These are phyloP conservation scores for Boletus sp. DNA, from an alignment of 768 basidiomycete genomes.

Conservation along the genomic window DNA sequence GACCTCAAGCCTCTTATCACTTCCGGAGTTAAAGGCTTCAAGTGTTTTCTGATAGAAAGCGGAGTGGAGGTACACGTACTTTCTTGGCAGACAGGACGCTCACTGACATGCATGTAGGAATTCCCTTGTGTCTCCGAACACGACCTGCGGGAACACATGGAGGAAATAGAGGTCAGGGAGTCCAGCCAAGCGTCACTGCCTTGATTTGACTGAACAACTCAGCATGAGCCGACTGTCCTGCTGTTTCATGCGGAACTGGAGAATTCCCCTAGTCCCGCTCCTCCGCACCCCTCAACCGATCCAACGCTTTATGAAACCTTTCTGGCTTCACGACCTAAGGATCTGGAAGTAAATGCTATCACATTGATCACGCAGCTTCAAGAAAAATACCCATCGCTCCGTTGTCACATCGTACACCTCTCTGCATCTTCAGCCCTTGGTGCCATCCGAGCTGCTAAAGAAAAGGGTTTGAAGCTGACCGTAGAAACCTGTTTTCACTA, in stretches of 20 bases:
- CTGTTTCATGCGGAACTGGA: conserved; percentile 94
- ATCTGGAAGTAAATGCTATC: conserved; percentile 81
- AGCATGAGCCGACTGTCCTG: conserved; percentile 71
- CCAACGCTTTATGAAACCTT: conserved; percentile 74
- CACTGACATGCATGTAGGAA: conserved; percentile 53
- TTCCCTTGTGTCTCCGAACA: conserved; percentile 81
- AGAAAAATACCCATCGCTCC: conserved; percentile 58
- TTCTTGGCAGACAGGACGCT: conserved; percentile 1
- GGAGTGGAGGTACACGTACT: conserved; percentile 75
- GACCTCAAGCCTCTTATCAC: conserved; percentile 74
- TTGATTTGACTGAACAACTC: conserved; percentile 11
- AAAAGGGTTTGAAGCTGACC: conserved; percentile 66
- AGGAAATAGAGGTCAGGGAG: conserved; percentile 59
- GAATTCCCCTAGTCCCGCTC: conserved; percentile 11
- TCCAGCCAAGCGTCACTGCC: background rate
- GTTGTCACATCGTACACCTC: conserved; percentile 94
- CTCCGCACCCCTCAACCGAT: conserved; percentile 33
- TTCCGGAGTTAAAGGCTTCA: conserved; percentile 91
- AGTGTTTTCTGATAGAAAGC: conserved; percentile 94
- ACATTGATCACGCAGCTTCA: conserved; percentile 69
- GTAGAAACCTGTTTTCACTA: conserved; percentile 99
- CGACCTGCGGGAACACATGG: conserved; percentile 72
- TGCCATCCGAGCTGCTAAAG: conserved; percentile 65
- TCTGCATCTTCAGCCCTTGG: conserved; percentile 84
- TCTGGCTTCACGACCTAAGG: conserved; percentile 78